Percentiles rank a stretch among this genome's conserved stretches.
These are phyloP conservation scores for Pichia nakasei DNA, from an alignment of 805 yeast genomes.

Conservation along the genomic window DNA sequence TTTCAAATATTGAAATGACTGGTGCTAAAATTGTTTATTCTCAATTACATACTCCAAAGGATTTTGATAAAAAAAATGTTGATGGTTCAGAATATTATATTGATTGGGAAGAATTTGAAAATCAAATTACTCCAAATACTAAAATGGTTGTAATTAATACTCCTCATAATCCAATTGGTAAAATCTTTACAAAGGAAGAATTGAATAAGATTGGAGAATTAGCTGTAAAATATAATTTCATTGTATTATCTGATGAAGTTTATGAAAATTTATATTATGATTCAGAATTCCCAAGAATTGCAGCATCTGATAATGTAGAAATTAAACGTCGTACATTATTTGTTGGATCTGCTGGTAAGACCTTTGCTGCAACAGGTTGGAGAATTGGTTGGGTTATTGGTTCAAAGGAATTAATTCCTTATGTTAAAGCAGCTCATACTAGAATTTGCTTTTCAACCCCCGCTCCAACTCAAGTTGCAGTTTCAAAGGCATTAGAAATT, in stretches of 20 bases:
- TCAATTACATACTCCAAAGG: slow-evolving; percentile 74
- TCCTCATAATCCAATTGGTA: slow-evolving; percentile 96
- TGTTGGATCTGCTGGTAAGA: slow-evolving; percentile 95
- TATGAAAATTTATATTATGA: slow-evolving; percentile 82
- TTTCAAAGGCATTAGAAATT: slow-evolving; percentile 61
- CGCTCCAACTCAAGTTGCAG: slow-evolving; percentile 88
- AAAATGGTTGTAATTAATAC: slow-evolving; percentile 83
- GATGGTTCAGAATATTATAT: slow-evolving; percentile 83
- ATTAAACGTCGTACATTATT: slow-evolving; percentile 72
- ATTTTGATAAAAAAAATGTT: slow-evolving; percentile 52
- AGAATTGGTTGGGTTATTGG: slow-evolving; percentile 96
- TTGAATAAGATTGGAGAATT: slow-evolving; percentile 65
- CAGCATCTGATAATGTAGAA: slow-evolving; percentile 65
- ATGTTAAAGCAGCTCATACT: slow-evolving; percentile 84
- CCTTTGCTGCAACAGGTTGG: slow-evolving; percentile 99
- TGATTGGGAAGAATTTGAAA: slow-evolving; percentile 68
- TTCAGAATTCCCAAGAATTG: slow-evolving; percentile 64
- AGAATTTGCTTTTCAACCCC: slow-evolving; percentile 90
- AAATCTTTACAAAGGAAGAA: slow-evolving; percentile 73
- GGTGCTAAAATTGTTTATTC: slow-evolving; percentile 90
- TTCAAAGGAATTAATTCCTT: slow-evolving; percentile 68
- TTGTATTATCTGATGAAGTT: slow-evolving; percentile 87
- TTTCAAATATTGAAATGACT: slow-evolving; percentile 85
- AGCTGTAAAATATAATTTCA: slow-evolving; percentile 76
- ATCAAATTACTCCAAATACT: slow-evolving; percentile 65